Conservation (phyloP, 2,329 filamentous ascomycete genomes). For the Diplodia mutila region DNA sequence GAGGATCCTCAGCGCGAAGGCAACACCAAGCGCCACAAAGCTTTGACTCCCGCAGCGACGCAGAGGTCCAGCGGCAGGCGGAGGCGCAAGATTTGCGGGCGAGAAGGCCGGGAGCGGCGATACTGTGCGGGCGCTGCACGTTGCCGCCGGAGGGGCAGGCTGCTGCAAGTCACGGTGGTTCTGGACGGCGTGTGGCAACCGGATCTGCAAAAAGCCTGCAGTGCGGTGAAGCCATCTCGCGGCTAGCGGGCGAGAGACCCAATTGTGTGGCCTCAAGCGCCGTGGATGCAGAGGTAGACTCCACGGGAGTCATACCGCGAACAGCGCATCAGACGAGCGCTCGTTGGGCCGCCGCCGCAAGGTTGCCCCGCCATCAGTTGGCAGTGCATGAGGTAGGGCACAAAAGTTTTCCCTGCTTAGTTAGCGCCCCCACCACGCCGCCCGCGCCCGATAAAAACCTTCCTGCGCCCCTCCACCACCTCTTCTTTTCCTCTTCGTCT, state of each 20-base stretch:
- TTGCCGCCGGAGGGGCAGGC: conserved; percentile 8
- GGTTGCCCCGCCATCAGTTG: conserved; percentile 23
- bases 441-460: conserved; percentile 27
- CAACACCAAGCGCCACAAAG: conserved; percentile 24
- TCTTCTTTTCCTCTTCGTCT: conserved; percentile 26
- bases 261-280: conserved; percentile 15
- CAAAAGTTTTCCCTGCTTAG: conserved; percentile 27
- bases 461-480: conserved; percentile 24
- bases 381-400: conserved; percentile 20
- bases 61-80: background rate
- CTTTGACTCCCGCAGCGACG: conserved; percentile 17
- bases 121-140: conserved; percentile 4
- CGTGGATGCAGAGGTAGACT: conserved; percentile 11
- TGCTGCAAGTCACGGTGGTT: conserved; percentile 22
- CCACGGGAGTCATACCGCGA: conserved; percentile 24
- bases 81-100: background rate
- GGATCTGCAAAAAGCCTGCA: conserved; percentile 9
- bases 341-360: conserved; percentile 22
- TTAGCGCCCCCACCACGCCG: conserved; percentile 27
- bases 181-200: conserved; percentile 22
- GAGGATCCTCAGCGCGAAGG: conserved; percentile 17
- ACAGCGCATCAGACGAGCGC: conserved; percentile 26
- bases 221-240: conserved; percentile 23
- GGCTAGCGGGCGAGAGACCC: conserved; percentile 18
- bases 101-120: no score